Evolutionary conservation across 2,329 filamentous ascomycete genomes (phyloP).

Genomic region (Alternaria hordeiaustralica): DNA sequence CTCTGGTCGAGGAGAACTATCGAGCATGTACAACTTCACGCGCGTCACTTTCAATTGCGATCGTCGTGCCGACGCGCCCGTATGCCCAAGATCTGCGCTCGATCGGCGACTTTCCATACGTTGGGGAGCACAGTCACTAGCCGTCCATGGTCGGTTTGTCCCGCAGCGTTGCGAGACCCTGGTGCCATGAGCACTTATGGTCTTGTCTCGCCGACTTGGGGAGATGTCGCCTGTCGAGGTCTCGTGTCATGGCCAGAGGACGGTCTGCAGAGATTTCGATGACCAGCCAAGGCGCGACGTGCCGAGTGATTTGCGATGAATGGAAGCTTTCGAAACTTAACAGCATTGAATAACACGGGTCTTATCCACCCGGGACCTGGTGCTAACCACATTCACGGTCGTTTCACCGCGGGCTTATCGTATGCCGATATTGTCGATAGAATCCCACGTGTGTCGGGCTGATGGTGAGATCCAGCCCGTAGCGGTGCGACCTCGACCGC

Average conservation of each 20-base stretch:
- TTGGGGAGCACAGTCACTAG: conserved; percentile 24
- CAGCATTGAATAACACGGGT: conserved; percentile 3
- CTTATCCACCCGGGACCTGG: conserved; percentile 3
- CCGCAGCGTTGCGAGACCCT: conserved; percentile 27
- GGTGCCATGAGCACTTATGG: conserved; percentile 9
- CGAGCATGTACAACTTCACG: neutral
- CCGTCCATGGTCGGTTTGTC: conserved; percentile 23
- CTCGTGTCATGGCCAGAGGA: conserved; percentile 11
- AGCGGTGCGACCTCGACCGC: conserved; percentile 28
- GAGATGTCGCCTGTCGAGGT: neutral
- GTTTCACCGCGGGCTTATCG: conserved; percentile 13
- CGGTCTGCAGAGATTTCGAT: conserved; percentile 13
- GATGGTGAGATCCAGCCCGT: conserved; percentile 14
- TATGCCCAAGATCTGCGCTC: conserved; percentile 32
- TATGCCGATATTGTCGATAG: conserved; percentile 6
- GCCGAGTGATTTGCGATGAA: conserved; percentile 10
- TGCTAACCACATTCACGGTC: conserved; percentile 9
- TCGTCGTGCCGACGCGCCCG: conserved; percentile 23
- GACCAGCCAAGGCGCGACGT: conserved; percentile 11
- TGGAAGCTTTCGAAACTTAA: conserved; percentile 8
- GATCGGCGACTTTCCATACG: conserved; percentile 27
- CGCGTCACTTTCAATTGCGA: conserved; percentile 30
- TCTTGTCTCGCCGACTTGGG: conserved; percentile 10
- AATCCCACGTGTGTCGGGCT: conserved; percentile 9
- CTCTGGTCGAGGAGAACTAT: conserved; percentile 2